phyloP scores from a whole-genome alignment of 1,284 basidiomycete genomes.

The Cystobasidium pallidum region DNA sequence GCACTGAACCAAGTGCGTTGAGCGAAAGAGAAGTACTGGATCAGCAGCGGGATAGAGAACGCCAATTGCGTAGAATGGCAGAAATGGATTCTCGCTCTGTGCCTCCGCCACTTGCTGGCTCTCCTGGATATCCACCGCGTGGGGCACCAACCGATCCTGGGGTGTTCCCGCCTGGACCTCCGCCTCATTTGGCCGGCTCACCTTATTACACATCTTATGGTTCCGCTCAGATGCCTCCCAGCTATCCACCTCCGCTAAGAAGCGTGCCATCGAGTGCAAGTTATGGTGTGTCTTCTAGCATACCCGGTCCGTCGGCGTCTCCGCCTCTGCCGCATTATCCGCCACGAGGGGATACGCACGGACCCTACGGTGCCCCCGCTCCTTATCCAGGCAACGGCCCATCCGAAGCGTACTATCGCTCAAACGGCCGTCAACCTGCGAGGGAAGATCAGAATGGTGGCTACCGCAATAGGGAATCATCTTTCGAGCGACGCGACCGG shows the following conservation, averaged over 20 bases:
- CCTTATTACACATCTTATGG: constrained; percentile 7
- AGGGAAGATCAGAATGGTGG: constrained; percentile 6
- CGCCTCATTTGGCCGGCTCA: background rate
- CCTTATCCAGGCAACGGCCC: background rate
- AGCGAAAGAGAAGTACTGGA: background rate
- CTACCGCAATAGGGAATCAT: background rate
- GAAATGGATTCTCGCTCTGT: constrained; percentile 7
- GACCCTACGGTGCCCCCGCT: background rate
- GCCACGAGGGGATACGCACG: background rate
- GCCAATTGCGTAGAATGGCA: constrained; percentile 7
- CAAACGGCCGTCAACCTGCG: background rate
- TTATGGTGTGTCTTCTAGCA: background rate
- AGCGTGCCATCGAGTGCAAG: background rate
- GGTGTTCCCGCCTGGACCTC: background rate
- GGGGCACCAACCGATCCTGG: constrained; percentile 4
- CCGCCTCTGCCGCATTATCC: constrained; percentile 1
- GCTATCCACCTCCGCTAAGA: background rate
- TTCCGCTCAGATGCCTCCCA: background rate
- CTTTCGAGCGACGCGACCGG: background rate
- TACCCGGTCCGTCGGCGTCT: background rate
- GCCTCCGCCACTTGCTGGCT: constrained; percentile 4
- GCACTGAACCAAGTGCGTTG: background rate
- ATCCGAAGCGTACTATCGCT: background rate
- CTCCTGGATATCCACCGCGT: constrained; percentile 15
- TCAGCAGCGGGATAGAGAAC: constrained; percentile 18